Evolutionary conservation across 768 basidiomycete genomes (phyloP).

Genomic region (Suillus decipiens): DNA sequence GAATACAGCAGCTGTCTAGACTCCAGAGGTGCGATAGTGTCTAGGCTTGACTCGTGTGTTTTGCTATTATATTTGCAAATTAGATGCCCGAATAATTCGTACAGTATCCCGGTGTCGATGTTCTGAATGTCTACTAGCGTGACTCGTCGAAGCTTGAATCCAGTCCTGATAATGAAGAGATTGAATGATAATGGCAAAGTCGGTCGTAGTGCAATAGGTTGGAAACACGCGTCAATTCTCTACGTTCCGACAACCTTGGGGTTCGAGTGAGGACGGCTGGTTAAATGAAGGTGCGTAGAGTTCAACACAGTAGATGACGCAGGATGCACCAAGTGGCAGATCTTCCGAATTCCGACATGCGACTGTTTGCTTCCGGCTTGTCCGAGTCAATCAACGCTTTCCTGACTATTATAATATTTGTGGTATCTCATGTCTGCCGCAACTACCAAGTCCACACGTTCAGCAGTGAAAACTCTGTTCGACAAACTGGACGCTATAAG

Average conservation of each 20-base stretch:
- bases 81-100: neutral
- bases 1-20: neutral
- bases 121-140: neutral
- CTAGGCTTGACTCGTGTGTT: neutral
- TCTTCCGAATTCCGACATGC: slow-evolving; percentile 1
- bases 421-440: neutral
- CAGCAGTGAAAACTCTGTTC: neutral
- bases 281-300: neutral
- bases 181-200: neutral
- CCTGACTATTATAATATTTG: neutral
- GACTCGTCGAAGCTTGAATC: neutral
- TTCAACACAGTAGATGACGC: neutral
- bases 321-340: neutral
- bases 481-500: neutral
- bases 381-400: too few relatives aligned
- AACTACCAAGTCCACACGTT: neutral
- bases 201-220: neutral
- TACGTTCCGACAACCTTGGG: neutral
- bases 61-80: neutral
- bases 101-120: neutral
- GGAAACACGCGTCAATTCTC: neutral
- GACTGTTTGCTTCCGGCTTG: neutral
- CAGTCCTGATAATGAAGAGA: neutral
- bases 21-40: neutral
- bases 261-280: neutral